Conservation (phyloP, 305 asterid species). For the Rubia balearica region DNA sequence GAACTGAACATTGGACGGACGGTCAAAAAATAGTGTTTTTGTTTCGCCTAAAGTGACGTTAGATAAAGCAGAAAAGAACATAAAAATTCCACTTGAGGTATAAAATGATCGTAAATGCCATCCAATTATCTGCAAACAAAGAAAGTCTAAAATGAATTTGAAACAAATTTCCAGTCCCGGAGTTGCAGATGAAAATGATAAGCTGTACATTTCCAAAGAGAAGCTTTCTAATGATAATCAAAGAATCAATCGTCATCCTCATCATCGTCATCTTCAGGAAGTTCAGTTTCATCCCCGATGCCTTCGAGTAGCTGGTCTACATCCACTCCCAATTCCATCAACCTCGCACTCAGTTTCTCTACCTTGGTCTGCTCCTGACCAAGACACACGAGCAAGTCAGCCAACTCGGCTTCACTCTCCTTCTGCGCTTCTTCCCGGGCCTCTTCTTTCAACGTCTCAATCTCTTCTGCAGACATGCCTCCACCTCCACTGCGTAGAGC, state of each 20-base stretch:
- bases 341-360: conserved; percentile 60
- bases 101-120: background rate
- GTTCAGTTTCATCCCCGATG: conserved; percentile 43
- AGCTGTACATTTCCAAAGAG: conserved; percentile 17
- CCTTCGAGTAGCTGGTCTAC: conserved; percentile 67
- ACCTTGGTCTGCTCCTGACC: conserved; percentile 98
- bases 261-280: conserved; percentile 23
- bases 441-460: conserved; percentile 67
- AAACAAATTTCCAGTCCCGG: background rate
- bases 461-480: conserved; percentile 37
- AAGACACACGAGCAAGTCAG: conserved; percentile 82
- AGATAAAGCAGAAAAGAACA: no score
- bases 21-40: no score
- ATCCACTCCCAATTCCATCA: conserved; percentile 69
- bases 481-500: conserved; percentile 37
- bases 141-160: background rate
- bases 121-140: background rate
- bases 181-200: background rate
- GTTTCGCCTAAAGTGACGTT: no score
- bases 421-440: conserved; percentile 85
- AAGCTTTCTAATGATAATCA: background rate
- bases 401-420: conserved; percentile 86
- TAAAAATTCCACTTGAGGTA: background rate
- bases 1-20: no score
- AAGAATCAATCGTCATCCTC: conserved; percentile 28